These are phyloP conservation scores for Phytophthora cryptogea DNA, from an alignment of 352 stramenopile genomes.

Conservation along the genomic window DNA sequence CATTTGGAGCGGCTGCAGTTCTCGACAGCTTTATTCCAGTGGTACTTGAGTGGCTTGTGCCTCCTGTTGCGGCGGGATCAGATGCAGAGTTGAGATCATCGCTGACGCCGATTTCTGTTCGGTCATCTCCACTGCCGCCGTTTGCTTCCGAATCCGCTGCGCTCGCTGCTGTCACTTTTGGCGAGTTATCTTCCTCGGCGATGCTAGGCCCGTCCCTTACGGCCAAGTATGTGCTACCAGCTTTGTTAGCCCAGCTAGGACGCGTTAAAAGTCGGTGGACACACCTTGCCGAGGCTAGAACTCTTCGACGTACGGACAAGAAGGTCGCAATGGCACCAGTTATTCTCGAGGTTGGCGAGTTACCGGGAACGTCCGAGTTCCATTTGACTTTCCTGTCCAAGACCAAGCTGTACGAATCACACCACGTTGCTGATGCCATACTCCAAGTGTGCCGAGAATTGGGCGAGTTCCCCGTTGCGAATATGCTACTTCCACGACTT, in stretches of 20 bases:
- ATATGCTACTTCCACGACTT: slow-evolving; percentile 56
- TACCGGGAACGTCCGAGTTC: slow-evolving; percentile 39
- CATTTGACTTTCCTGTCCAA: slow-evolving; percentile 73
- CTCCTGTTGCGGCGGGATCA: slow-evolving; percentile 17
- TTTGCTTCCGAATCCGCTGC: slow-evolving; percentile 52
- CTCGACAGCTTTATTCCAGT: slow-evolving; percentile 64
- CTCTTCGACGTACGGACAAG: slow-evolving; percentile 41
- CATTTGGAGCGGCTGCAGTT: slow-evolving; percentile 53
- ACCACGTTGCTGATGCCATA: slow-evolving; percentile 70
- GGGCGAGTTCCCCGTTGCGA: slow-evolving; percentile 48
- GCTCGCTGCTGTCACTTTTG: slow-evolving; percentile 49
- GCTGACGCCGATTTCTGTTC: slow-evolving; percentile 18
- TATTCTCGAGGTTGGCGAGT: slow-evolving; percentile 32
- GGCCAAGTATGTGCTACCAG: slow-evolving; percentile 63
- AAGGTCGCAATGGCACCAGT: slow-evolving; percentile 17
- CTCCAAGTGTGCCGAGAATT: slow-evolving; percentile 69
- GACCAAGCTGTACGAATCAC: slow-evolving; percentile 58
- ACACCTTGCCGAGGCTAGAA: slow-evolving; percentile 49
- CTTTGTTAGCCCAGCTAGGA: slow-evolving; percentile 57
- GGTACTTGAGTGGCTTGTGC: slow-evolving; percentile 68
- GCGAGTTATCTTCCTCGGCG: slow-evolving; percentile 53
- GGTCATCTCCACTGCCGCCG: slow-evolving; percentile 19
- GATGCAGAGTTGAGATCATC: slow-evolving; percentile 21
- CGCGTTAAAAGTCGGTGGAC: slow-evolving; percentile 63
- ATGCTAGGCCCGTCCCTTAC: slow-evolving; percentile 62